Base-by-base conservation (phyloP, 371 early-diverging fungal species). In the Mucor indicus region DNA sequence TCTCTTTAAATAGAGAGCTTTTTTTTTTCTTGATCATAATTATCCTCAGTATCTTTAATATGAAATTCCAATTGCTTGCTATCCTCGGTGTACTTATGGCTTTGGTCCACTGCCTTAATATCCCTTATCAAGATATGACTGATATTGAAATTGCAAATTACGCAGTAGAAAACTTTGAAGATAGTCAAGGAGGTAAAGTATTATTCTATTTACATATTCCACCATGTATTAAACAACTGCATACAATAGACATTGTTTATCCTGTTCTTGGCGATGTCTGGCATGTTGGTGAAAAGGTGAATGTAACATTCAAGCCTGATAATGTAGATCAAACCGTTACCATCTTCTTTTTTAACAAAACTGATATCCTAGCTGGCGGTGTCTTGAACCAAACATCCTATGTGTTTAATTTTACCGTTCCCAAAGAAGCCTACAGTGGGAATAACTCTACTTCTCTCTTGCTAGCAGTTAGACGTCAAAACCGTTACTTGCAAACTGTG, bases 221-320 rank as follows among this genome's bases (percentile, higher is more conserved):
- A n/a, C n/a, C n/a, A n/a, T n/a, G n/a, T n/a, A n/a, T n/a, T n/a
- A n/a, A n/a, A n/a, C n/a, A n/a, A n/a, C n/a, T n/a, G n/a, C n/a
- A n/a, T n/a, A n/a, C n/a, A n/a, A 23, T 32, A 52, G 58, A 40
- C 12, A 69, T 72, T 25, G 10, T 57, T 12, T 72, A 47, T 36
- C 73, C 73, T 24, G 43, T 33, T 5, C 22, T 31, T 13, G 46
- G 57, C 38, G 53, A 55, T 3, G 62, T 57, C 8, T 70, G 71
- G 71, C 48, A 55, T 40, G 62, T 70, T 13, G 70, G 70, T 8
- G 47, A 70, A 23, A 40, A 53, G 25, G 70, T 66, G 27, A 62
- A 60, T 48, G 70, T 70, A 22, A 33, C 38, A 19, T 38, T 38
- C 20, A 19, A 38, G 36, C 1, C 0, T 35, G 5, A 38, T 38